Conservation (phyloP, 106 monocot genomes). For the Chionographis japonica region DNA sequence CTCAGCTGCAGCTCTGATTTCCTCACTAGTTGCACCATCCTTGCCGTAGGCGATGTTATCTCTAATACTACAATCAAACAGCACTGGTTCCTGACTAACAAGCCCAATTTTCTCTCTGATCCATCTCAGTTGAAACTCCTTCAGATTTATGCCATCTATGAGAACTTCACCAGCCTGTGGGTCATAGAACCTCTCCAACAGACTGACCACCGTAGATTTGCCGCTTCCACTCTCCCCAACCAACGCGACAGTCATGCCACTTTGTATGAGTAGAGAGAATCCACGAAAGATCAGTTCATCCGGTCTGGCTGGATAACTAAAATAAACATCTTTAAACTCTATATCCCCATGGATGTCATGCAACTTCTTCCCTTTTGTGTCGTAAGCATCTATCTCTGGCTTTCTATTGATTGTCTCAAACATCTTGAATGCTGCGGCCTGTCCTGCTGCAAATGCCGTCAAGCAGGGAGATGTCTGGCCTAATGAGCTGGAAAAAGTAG, state of each 20-base stretch:
- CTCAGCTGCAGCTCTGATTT: no score
- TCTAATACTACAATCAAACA: no score
- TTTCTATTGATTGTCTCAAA: slow-evolving; percentile 51
- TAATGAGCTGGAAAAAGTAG: slow-evolving; percentile 28
- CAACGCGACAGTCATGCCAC: no score
- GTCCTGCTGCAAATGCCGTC: slow-evolving; percentile 40
- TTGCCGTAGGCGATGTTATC: no score
- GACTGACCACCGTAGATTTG: slow-evolving; percentile 9
- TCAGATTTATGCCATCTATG: no score
- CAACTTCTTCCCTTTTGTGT: slow-evolving; percentile 18
- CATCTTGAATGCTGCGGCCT: slow-evolving; percentile 52
- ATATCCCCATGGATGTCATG: slow-evolving; percentile 42
- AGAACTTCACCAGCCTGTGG: slow-evolving; percentile 26
- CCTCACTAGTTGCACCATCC: no score
- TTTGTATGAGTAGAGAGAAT: slow-evolving; percentile 18
- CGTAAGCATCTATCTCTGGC: slow-evolving; percentile 53
- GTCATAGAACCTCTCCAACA: slow-evolving; percentile 41
- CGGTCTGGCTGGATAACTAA: slow-evolving; percentile 52
- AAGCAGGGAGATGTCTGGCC: slow-evolving; percentile 48
- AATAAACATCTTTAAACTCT: slow-evolving; percentile 40
- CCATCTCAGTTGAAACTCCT: no score
- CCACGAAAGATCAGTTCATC: slow-evolving; percentile 33
- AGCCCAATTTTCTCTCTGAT: no score
- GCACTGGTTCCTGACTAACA: no score
- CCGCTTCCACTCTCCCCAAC: slow-evolving; percentile 6